Conservation (phyloP, 2,329 filamentous ascomycete species). For the Venturiaceae sp. region DNA sequence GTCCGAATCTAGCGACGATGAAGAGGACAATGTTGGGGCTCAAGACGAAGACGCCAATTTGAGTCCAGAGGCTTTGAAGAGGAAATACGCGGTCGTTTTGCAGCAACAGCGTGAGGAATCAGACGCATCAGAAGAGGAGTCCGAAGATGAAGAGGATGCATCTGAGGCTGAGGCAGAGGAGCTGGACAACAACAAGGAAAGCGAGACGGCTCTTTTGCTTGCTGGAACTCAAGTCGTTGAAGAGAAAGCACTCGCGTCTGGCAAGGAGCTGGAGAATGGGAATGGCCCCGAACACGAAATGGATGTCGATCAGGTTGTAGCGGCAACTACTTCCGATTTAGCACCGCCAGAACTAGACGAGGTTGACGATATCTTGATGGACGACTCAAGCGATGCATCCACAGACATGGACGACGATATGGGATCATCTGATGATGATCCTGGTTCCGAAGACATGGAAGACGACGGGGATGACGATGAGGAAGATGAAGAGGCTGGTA, state of each 20-base stretch:
- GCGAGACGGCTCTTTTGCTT: slow-evolving; percentile 13
- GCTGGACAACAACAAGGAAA: slow-evolving; percentile 25
- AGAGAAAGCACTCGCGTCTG: neutral
- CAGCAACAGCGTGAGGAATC: neutral
- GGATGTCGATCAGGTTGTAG: neutral
- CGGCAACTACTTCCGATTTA: neutral
- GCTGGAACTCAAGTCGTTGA: neutral
- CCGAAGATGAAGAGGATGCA: neutral
- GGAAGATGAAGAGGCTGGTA: slow-evolving; percentile 34
- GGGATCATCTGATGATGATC: slow-evolving; percentile 23
- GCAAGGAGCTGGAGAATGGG: neutral
- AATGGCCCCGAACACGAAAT: neutral
- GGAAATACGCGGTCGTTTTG: slow-evolving; percentile 6
- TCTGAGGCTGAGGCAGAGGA: slow-evolving; percentile 37
- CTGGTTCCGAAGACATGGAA: slow-evolving; percentile 10
- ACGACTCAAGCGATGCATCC: slow-evolving; percentile 27
- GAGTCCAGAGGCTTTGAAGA: neutral
- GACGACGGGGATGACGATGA: slow-evolving; percentile 26
- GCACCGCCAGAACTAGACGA: slow-evolving; percentile 23
- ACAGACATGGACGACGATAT: slow-evolving; percentile 20
- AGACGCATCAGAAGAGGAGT: slow-evolving; percentile 6
- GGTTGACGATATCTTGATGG: slow-evolving; percentile 29
- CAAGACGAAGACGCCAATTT: slow-evolving; percentile 9
- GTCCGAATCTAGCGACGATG: slow-evolving; percentile 9
- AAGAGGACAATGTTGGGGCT: slow-evolving; percentile 4